Evolutionary conservation across 129 eudicot species (phyloP).

Genomic region (Arctium lappa): DNA sequence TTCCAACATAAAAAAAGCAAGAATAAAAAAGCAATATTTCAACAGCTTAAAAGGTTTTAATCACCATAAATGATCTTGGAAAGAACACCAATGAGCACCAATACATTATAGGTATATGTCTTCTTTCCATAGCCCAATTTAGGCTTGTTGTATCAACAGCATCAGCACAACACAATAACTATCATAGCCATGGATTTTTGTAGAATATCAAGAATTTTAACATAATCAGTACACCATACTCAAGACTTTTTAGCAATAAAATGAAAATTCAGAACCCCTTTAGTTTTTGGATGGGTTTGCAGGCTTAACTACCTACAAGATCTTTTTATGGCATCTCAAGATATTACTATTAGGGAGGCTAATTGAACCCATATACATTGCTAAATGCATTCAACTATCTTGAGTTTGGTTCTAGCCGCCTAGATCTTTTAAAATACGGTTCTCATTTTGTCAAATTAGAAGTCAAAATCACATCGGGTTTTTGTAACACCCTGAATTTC

Average conservation of each 20-base stretch:
- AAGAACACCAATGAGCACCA: neutral
- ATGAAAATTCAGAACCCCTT: neutral
- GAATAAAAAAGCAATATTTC: too few relatives aligned
- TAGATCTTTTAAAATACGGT: too few relatives aligned
- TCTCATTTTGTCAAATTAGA: too few relatives aligned
- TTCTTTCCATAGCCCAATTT: constrained; percentile 13
- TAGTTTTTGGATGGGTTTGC: neutral
- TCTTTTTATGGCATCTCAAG: constrained; percentile 39
- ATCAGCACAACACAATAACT: neutral
- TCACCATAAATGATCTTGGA: neutral
- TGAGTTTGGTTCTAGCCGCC: too few relatives aligned
- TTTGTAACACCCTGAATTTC: too few relatives aligned
- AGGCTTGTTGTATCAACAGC: constrained; percentile 1
- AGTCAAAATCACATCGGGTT: too few relatives aligned
- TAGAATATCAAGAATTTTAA: neutral
- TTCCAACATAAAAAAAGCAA: neutral
- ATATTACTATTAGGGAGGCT: neutral
- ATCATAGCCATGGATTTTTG: constrained; percentile 22
- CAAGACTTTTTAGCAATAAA: constrained; percentile 3
- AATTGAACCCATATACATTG: too few relatives aligned
- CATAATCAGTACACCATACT: constrained; percentile 9
- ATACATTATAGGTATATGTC: neutral
- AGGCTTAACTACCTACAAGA: constrained; percentile 15
- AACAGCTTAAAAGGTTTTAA: neutral
- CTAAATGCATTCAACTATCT: too few relatives aligned